Evolutionary conservation across 2,329 filamentous ascomycete species (phyloP), one percentile per base, ranked within the genome.

Genomic region (Fusarium keratoplasticum): DNA sequence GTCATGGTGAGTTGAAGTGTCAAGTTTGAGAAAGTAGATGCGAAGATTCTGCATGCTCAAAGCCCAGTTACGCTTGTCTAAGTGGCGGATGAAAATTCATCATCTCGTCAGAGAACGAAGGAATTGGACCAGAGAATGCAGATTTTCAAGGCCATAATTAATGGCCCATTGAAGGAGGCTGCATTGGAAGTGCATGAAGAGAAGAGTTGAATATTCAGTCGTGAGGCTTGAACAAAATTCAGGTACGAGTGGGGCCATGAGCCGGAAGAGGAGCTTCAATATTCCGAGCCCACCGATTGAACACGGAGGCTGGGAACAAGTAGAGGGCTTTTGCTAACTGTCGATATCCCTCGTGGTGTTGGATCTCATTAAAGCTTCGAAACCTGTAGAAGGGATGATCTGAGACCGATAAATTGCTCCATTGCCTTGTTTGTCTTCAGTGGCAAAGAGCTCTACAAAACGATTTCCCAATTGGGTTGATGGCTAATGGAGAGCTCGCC

Each of bases 381-480:
- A 33, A 8, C 29, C 20, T 18, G 11, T 25, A 11, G 16, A 61
- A 61, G 58, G 55, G 55, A 47, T 44, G 31, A 22, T 16, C 29
- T 25, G 58, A 61, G 31, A 58, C 47, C 6, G 20, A 42, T 25
- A 54, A 54, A 25, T 33, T 36, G 42, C 64, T 33, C 35, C 7
- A 27, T 31, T 18, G 20, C 40, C 38, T 14, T 27, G 8, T 14
- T 44, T 29, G n/a, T 58, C 59, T 33, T 36, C 31, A 38, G 64
- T 70, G 64, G 67, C 70, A 67, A 67, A 57, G 36, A 60, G 67
- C 35, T 70, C 36, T 55, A 52, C 66, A 61, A 36, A n/a, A 61
- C 54, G 22, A 59, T 61, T 70, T 57, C 69, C 67, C 7, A 59
- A 70, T 70, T 13, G 35, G 50, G 65, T 7, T 29, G 20, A 35